phyloP scores from a whole-genome alignment of 1,284 basidiomycete species.

The Ceratobasidium sp. region DNA sequence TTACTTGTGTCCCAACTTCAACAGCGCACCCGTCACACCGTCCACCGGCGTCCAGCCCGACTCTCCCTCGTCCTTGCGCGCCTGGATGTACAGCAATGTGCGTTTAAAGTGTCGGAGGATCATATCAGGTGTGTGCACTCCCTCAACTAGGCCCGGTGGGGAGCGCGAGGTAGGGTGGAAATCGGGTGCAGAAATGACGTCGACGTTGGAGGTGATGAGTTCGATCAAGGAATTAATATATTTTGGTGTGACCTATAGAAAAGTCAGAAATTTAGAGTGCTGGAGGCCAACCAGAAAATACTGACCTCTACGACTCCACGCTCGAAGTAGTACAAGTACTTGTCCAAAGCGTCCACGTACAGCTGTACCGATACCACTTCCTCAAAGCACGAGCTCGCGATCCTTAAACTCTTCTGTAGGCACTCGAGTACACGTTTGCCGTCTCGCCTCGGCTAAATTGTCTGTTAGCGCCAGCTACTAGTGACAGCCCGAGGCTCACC shows the following conservation, averaged over 20 bases:
- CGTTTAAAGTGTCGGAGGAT: slow-evolving; percentile 92
- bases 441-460: slow-evolving; percentile 64
- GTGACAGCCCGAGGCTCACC: slow-evolving; percentile 51
- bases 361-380: slow-evolving; percentile 94
- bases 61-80: slow-evolving; percentile 69
- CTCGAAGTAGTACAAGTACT: slow-evolving; percentile 94
- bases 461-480: neutral
- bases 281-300: neutral
- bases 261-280: neutral
- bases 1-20: slow-evolving; percentile 81
- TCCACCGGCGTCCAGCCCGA: slow-evolving; percentile 82
- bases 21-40: slow-evolving; percentile 75
- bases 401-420: slow-evolving; percentile 91
- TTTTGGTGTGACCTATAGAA: slow-evolving; percentile 81
- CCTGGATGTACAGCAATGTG: slow-evolving; percentile 84
- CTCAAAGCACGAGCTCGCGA: slow-evolving; percentile 93
- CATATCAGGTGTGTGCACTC: slow-evolving; percentile 90
- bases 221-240: slow-evolving; percentile 95
- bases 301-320: slow-evolving; percentile 87
- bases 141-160: slow-evolving; percentile 86
- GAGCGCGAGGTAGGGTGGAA: slow-evolving; percentile 84
- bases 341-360: slow-evolving; percentile 93
- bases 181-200: slow-evolving; percentile 83
- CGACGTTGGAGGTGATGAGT: slow-evolving; percentile 89
- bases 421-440: slow-evolving; percentile 96